These are phyloP conservation scores for Tylopilus cervinicoccineus DNA, from an alignment of 768 basidiomycete genomes.

Conservation along the genomic window DNA sequence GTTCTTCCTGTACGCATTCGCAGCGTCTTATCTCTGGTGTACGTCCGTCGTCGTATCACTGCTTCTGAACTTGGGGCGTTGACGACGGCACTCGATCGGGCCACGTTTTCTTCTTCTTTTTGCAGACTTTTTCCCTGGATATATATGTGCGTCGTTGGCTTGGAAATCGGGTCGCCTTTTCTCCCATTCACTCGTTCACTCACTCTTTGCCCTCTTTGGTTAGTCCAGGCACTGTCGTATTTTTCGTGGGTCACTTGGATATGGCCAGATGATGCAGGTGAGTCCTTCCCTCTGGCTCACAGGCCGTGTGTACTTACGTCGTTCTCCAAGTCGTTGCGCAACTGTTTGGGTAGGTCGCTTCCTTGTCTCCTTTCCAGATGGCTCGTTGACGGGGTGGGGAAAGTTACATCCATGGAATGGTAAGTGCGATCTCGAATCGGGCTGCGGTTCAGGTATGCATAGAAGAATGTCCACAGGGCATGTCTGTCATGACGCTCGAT, in stretches of 20 bases:
- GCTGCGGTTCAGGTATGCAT: not conserved
- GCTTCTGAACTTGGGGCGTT: not conserved
- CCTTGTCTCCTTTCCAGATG: not conserved
- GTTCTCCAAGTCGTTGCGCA: conserved; percentile 37
- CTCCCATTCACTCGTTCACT: not conserved
- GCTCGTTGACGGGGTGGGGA: conserved; percentile 1
- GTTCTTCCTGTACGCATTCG: conserved; percentile 69
- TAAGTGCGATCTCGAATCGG: conserved; percentile 15
- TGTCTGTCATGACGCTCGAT: conserved; percentile 76
- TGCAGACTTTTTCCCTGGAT: conserved; percentile 42
- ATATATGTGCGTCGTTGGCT: conserved; percentile 32
- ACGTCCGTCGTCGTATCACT: conserved; percentile 15
- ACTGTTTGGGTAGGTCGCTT: conserved; percentile 40
- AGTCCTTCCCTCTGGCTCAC: conserved; percentile 20
- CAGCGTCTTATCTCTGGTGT: conserved; percentile 60
- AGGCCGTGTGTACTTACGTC: too few relatives aligned
- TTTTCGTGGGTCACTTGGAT: conserved; percentile 62
- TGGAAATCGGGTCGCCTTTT: not conserved
- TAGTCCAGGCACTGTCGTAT: conserved; percentile 47
- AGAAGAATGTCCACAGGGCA: conserved; percentile 35
- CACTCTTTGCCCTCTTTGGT: conserved; percentile 17
- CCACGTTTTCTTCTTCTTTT: too few relatives aligned
- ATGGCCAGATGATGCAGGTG: conserved; percentile 44
- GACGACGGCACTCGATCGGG: conserved; percentile 8
- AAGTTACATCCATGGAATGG: conserved; percentile 44